Conservation (phyloP, 352 stramenopile species). For the Aphanomyces euteiches region DNA sequence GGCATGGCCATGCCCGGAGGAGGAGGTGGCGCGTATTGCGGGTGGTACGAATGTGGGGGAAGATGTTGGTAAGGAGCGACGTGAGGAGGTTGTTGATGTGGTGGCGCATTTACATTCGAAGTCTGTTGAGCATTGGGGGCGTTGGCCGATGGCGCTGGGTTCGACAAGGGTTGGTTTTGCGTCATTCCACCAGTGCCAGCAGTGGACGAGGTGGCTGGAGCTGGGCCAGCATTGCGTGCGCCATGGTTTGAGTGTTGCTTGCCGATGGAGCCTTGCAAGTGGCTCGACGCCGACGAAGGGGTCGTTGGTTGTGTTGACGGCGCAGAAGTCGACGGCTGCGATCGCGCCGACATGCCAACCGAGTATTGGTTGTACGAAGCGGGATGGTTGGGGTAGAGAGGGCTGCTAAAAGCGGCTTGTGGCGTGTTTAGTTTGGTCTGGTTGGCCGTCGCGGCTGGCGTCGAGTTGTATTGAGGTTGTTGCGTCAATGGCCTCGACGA, state of each 20-base stretch:
- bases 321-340: background rate
- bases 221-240: background rate
- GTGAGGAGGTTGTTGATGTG: constrained; percentile 51
- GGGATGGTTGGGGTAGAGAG: constrained; percentile 77
- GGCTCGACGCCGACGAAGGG: background rate
- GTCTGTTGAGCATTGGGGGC: constrained; percentile 33
- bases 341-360: constrained; percentile 60
- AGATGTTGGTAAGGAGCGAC: constrained; percentile 57
- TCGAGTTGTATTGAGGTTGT: background rate
- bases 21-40: constrained; percentile 76
- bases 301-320: background rate
- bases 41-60: constrained; percentile 67
- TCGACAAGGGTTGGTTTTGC: constrained; percentile 33
- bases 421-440: constrained; percentile 59
- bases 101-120: constrained; percentile 34
- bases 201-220: constrained; percentile 27
- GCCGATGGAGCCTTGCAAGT: constrained; percentile 18
- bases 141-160: constrained; percentile 23
- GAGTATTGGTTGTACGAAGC: constrained; percentile 76
- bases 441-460: background rate
- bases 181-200: constrained; percentile 39
- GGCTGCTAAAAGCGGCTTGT: constrained; percentile 47
- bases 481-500: background rate
- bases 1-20: constrained; percentile 80
- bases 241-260: constrained; percentile 17